Evolutionary conservation across 2,329 filamentous ascomycete genomes (phyloP).

Genomic region (Sporothrix globosa): DNA sequence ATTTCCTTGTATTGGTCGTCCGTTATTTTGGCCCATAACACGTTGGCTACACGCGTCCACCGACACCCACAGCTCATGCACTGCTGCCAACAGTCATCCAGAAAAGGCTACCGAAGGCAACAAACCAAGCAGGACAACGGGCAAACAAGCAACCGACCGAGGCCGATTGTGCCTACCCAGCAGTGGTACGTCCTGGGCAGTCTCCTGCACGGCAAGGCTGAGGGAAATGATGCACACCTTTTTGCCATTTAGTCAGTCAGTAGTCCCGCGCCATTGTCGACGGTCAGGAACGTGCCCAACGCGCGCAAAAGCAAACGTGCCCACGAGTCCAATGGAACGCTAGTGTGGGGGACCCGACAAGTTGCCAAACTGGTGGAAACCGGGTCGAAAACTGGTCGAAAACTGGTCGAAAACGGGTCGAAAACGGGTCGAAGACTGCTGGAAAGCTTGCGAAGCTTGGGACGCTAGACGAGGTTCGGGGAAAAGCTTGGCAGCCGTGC

Average conservation of each 20-base stretch:
- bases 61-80: too few relatives aligned
- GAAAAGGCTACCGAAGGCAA: slow-evolving; percentile 5
- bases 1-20: too few relatives aligned
- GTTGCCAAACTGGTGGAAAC: too few relatives aligned
- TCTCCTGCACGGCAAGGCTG: background rate
- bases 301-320: background rate
- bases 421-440: background rate
- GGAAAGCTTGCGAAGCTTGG: background rate
- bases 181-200: too few relatives aligned
- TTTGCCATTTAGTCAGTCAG: too few relatives aligned
- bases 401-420: background rate
- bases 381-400: background rate
- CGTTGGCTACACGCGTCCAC: too few relatives aligned
- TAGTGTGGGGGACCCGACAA: slow-evolving; percentile 2
- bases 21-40: too few relatives aligned
- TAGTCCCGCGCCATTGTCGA: background rate
- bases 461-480: background rate
- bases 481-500: background rate
- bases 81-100: too few relatives aligned
- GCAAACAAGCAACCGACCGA: too few relatives aligned
- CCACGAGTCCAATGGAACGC: too few relatives aligned
- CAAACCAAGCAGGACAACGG: too few relatives aligned
- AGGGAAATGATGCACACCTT: slow-evolving; percentile 20
- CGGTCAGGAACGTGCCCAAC: slow-evolving; percentile 9
- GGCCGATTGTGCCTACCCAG: too few relatives aligned